phyloP scores from a whole-genome alignment of 2,329 filamentous ascomycete genomes.

The Scytalidium sp. region DNA sequence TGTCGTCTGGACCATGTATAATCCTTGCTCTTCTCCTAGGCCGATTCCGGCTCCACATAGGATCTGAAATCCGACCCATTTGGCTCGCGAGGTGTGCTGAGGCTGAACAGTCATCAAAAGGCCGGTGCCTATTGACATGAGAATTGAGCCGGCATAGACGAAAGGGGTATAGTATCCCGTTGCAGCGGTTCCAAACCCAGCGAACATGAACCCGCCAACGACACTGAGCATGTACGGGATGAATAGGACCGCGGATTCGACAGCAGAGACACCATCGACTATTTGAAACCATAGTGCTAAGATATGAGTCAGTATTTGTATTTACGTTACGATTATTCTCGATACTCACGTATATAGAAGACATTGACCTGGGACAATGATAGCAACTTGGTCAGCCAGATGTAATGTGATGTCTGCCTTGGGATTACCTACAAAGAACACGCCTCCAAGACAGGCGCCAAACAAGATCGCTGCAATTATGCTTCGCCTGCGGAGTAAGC shows the following conservation, averaged over 20 bases:
- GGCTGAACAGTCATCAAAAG: slow-evolving; percentile 32
- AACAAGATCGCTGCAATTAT: slow-evolving; percentile 14
- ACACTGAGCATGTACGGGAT: slow-evolving; percentile 24
- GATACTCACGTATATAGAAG: slow-evolving; percentile 4
- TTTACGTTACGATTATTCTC: neutral
- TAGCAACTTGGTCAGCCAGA: slow-evolving; percentile 27
- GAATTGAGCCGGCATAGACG: slow-evolving; percentile 36
- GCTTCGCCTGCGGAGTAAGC: slow-evolving; percentile 29
- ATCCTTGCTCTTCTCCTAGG: slow-evolving; percentile 52
- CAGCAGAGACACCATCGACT: slow-evolving; percentile 34
- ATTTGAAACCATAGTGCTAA: slow-evolving; percentile 42
- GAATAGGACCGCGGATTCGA: slow-evolving; percentile 37
- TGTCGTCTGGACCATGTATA: slow-evolving; percentile 51
- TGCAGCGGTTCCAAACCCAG: slow-evolving; percentile 21
- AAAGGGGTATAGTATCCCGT: slow-evolving; percentile 19
- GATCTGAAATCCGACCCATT: slow-evolving; percentile 32
- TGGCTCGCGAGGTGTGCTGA: slow-evolving; percentile 35
- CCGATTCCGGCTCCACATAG: slow-evolving; percentile 44
- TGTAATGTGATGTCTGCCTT: slow-evolving; percentile 34
- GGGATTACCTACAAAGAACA: slow-evolving; percentile 27
- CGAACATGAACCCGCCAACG: slow-evolving; percentile 12
- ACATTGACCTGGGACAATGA: slow-evolving; percentile 28
- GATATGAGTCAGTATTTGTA: slow-evolving; percentile 32
- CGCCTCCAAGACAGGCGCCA: slow-evolving; percentile 2
- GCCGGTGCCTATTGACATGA: slow-evolving; percentile 11